Conservation (phyloP, 2,329 filamentous ascomycete genomes). For the Colletotrichum tropicicola region DNA sequence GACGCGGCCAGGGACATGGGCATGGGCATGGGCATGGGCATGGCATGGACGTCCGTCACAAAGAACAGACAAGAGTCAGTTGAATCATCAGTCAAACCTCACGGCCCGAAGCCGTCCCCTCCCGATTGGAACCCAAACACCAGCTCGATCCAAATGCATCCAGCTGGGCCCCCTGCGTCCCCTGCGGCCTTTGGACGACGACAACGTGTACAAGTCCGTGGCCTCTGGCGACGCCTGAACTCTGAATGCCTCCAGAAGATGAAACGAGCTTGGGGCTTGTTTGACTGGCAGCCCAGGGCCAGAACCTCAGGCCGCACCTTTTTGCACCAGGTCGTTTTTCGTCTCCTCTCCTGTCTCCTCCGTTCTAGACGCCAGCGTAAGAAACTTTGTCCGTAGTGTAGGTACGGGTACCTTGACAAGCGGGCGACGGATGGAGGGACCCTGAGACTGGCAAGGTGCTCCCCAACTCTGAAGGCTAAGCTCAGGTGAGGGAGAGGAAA, state of each 20-base stretch:
- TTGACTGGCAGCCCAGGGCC: slow-evolving; percentile 9
- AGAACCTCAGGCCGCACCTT: slow-evolving; percentile 7
- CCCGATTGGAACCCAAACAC: slow-evolving; percentile 28
- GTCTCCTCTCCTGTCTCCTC: neutral
- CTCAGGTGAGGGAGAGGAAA: neutral
- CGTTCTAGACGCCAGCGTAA: slow-evolving; percentile 2
- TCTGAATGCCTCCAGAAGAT: neutral
- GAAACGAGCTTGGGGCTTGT: slow-evolving; percentile 22
- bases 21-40: neutral
- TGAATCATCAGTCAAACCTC: slow-evolving; percentile 26
- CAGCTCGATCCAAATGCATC: slow-evolving; percentile 26
- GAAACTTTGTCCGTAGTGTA: slow-evolving; percentile 7
- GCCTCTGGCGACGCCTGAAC: neutral
- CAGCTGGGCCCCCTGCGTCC: slow-evolving; percentile 9
- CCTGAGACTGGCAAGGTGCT: slow-evolving; percentile 11
- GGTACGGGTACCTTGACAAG: slow-evolving; percentile 10
- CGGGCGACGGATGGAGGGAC: slow-evolving; percentile 11
- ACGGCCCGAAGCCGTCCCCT: slow-evolving; percentile 26
- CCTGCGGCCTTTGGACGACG: slow-evolving; percentile 11
- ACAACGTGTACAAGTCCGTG: slow-evolving; percentile 14
- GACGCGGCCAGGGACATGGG: slow-evolving; percentile 11
- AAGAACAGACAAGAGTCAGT: slow-evolving; percentile 21
- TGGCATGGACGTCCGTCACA: slow-evolving; percentile 2
- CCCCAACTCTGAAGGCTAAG: neutral
- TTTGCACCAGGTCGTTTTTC: neutral